phyloP scores from a whole-genome alignment of 2,329 filamentous ascomycete species.

The Didymella pinodella region DNA sequence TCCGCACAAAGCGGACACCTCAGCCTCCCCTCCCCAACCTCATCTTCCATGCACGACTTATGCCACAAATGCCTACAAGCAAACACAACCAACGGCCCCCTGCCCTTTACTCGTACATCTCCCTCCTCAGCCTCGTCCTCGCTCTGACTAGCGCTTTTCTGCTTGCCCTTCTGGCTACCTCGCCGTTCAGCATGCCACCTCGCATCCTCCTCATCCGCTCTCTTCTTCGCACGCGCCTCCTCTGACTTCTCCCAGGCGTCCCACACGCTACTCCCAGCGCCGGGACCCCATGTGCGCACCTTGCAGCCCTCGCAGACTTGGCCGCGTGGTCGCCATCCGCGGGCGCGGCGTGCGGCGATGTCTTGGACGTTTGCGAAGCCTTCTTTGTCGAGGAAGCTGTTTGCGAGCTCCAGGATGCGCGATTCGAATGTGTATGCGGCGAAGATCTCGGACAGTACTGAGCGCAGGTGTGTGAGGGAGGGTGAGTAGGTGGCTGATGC shows the following conservation, averaged over 20 bases:
- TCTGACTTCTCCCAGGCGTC: conserved; percentile 72
- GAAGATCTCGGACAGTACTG: conserved; percentile 88
- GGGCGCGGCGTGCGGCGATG: conserved; percentile 76
- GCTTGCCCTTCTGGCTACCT: conserved; percentile 60
- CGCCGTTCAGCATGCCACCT: conserved; percentile 35
- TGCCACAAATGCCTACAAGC: conserved; percentile 54
- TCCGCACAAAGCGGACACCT: conserved; percentile 40
- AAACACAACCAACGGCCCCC: conserved; percentile 46
- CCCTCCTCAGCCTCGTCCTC: conserved; percentile 28
- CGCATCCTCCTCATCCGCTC: conserved; percentile 48
- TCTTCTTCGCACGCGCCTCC: conserved; percentile 49
- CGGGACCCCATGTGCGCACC: conserved; percentile 85
- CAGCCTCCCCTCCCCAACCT: conserved; percentile 17
- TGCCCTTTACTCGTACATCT: conserved; percentile 4
- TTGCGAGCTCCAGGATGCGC: conserved; percentile 84
- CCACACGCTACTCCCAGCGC: conserved; percentile 78
- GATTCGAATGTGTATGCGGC: conserved; percentile 95
- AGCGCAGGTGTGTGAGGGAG: conserved; percentile 83
- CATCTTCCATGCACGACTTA: conserved; percentile 42
- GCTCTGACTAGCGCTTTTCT: conserved; percentile 44
- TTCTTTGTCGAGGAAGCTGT: conserved; percentile 85
- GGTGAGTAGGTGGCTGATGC: conserved; percentile 79
- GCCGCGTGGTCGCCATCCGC: conserved; percentile 86
- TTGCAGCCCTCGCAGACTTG: conserved; percentile 90
- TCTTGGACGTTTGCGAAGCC: conserved; percentile 83